Conservation (phyloP, 2,329 filamentous ascomycete genomes). For the Pseudocercospora crystallina region DNA sequence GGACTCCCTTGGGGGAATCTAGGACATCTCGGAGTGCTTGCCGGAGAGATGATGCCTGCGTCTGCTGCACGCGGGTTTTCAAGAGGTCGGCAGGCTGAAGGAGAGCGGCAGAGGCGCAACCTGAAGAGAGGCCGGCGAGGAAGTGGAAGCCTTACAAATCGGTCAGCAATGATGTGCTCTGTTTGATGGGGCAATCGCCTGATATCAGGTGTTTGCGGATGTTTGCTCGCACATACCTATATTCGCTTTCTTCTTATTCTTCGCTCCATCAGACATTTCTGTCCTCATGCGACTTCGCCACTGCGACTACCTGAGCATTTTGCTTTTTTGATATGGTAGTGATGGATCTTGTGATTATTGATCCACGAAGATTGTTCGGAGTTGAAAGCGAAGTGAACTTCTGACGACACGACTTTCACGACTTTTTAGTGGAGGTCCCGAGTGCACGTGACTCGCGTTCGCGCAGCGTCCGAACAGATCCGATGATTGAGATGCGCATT, state of each 20-base stretch:
- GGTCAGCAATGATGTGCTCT: background rate
- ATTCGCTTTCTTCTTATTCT: slow-evolving; percentile 23
- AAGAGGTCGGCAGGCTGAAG: slow-evolving; percentile 94
- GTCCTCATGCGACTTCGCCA: no score
- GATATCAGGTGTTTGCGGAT: background rate
- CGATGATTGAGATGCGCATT: no score
- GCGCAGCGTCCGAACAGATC: no score
- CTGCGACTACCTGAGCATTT: no score
- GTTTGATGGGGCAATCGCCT: background rate
- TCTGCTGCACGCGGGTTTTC: slow-evolving; percentile 94
- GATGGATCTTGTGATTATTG: no score
- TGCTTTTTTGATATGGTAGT: no score
- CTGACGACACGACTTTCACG: no score
- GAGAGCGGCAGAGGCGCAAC: slow-evolving; percentile 81
- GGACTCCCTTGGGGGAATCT: slow-evolving; percentile 63
- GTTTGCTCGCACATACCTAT: slow-evolving; percentile 17
- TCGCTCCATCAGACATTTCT: slow-evolving; percentile 17
- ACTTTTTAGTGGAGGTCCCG: no score
- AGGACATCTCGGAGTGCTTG: slow-evolving; percentile 70
- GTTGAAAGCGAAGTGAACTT: no score
- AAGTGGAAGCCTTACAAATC: slow-evolving; percentile 71
- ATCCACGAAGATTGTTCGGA: no score
- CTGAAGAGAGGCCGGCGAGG: slow-evolving; percentile 80
- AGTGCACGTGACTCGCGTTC: no score
- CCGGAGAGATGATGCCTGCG: slow-evolving; percentile 63